phyloP scores from a whole-genome alignment of 129 eudicot genomes.

The Flaveria trinervia region DNA sequence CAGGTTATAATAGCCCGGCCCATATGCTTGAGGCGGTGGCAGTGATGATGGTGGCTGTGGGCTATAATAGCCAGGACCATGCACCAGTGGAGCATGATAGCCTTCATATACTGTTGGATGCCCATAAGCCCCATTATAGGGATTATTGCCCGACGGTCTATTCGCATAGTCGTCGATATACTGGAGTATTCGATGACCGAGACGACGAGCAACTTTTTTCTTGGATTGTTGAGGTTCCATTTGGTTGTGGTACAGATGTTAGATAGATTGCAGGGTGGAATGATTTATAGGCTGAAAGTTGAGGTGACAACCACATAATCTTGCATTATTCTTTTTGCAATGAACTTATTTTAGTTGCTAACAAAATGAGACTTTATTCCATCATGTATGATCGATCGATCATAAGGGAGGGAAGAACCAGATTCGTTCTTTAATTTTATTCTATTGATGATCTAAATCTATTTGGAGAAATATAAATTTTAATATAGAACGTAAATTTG shows the following conservation, averaged over 20 bases:
- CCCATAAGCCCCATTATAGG: slow-evolving; percentile 13
- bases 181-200: slow-evolving; percentile 16
- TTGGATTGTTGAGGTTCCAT: slow-evolving; percentile 42
- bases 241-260: not conserved
- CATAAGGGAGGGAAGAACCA: slow-evolving; percentile 14
- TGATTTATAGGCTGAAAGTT: slow-evolving; percentile 32
- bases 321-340: not conserved
- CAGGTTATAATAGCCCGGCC: slow-evolving; percentile 23
- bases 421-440: slow-evolving; percentile 23
- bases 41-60: slow-evolving; percentile 1
- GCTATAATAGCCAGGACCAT: slow-evolving; percentile 31
- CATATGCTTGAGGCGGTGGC: slow-evolving; percentile 20
- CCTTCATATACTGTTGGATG: slow-evolving; percentile 24
- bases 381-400: not conserved
- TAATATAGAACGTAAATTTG: no score
- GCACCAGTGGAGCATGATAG: slow-evolving; percentile 14
- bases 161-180: slow-evolving; percentile 29
- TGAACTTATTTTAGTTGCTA: not conserved
- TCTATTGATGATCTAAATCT: no score
- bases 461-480: no score
- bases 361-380: slow-evolving; percentile 25
- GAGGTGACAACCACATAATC: slow-evolving; percentile 4
- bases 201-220: slow-evolving; percentile 9
- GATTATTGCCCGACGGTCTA: slow-evolving; percentile 3
- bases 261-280: not conserved